Evolutionary conservation across 2,329 filamentous ascomycete genomes (phyloP).

Genomic region (Tympanopsis confertula): DNA sequence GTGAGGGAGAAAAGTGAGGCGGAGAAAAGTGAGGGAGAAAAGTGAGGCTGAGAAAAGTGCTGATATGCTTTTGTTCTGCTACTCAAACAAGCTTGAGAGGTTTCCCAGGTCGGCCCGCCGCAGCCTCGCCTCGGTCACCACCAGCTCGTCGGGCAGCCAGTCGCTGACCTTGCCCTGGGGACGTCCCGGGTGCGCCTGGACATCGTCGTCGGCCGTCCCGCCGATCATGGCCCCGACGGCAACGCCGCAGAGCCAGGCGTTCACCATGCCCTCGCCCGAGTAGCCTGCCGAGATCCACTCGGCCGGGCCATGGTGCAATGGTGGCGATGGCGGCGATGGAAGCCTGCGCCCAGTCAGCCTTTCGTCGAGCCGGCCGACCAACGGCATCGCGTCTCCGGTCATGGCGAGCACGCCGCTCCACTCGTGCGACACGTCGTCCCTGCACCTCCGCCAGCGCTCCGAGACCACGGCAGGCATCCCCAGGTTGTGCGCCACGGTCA

Average conservation of each 20-base stretch:
- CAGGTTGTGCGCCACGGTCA: slow-evolving; percentile 24
- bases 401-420: slow-evolving; percentile 38
- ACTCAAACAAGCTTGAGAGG: slow-evolving; percentile 9
- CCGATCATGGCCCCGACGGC: slow-evolving; percentile 33
- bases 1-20: too few species aligned
- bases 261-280: slow-evolving; percentile 39
- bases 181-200: slow-evolving; percentile 17
- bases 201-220: slow-evolving; percentile 18
- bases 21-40: background rate
- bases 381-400: slow-evolving; percentile 34
- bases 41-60: background rate
- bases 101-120: slow-evolving; percentile 21
- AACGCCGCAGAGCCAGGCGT: slow-evolving; percentile 36
- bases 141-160: slow-evolving; percentile 27
- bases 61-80: too few species aligned
- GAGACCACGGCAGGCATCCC: slow-evolving; percentile 28
- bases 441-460: slow-evolving; percentile 23
- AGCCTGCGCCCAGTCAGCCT: slow-evolving; percentile 14
- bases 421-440: slow-evolving; percentile 19
- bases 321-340: too few species aligned
- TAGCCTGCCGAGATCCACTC: slow-evolving; percentile 42
- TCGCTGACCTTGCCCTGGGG: slow-evolving; percentile 20
- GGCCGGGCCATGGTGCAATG: slow-evolving; percentile 9
- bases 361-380: slow-evolving; percentile 31
- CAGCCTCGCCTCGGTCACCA: slow-evolving; percentile 19